Evolutionary conservation across 371 early-diverging fungal genomes (phyloP).

Genomic region (Antonospora locustae): DNA sequence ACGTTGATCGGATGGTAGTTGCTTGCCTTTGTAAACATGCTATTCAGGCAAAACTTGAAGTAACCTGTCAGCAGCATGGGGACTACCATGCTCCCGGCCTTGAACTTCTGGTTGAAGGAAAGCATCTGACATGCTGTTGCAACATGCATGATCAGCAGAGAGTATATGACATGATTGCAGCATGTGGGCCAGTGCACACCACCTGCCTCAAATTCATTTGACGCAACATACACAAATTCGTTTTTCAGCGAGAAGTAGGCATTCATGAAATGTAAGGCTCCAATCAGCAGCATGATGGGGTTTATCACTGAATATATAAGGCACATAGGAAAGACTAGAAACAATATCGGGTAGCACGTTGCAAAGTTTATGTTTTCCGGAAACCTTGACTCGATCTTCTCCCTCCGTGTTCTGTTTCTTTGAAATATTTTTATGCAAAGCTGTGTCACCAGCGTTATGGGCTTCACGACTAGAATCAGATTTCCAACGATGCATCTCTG

Average conservation of each 20-base stretch:
- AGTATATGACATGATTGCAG: conserved; percentile 37
- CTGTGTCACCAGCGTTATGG: conserved; percentile 37
- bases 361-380: conserved; percentile 50
- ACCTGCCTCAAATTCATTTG: conserved; percentile 53
- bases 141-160: conserved; percentile 48
- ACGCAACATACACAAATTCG: conserved; percentile 51
- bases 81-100: background rate
- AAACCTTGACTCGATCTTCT: conserved; percentile 26
- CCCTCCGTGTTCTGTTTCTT: conserved; percentile 33
- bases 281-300: conserved; percentile 51
- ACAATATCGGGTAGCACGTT: conserved; percentile 46
- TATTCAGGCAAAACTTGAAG: conserved; percentile 19
- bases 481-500: conserved; percentile 48
- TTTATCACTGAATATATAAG: conserved; percentile 47
- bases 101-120: conserved; percentile 9
- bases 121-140: conserved; percentile 39
- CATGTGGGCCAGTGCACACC: conserved; percentile 49
- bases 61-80: conserved; percentile 43
- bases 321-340: conserved; percentile 53
- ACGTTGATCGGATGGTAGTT: conserved; percentile 36
- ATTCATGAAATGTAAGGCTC: conserved; percentile 43
- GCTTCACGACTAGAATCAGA: conserved; percentile 46
- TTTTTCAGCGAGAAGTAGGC: conserved; percentile 49
- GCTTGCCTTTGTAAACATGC: conserved; percentile 39
- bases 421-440: conserved; percentile 18